Evolutionary conservation across 2,329 filamentous ascomycete genomes (phyloP), one percentile per base, ranked within the genome.

Genomic region (Delphinella strobiligena): DNA sequence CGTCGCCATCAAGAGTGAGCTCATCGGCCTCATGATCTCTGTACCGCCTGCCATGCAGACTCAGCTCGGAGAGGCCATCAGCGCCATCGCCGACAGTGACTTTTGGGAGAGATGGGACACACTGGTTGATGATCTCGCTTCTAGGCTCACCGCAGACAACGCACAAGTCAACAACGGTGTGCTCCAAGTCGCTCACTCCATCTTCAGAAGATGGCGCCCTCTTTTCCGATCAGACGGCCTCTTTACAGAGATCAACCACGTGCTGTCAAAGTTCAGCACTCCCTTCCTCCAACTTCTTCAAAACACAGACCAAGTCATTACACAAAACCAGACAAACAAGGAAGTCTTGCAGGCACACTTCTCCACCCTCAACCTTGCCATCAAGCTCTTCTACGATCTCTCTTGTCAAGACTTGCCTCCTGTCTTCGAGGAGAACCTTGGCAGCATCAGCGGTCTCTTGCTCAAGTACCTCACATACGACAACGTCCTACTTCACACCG

Each of bases 41-140:
- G 87, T 91, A 17, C 91, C 89, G 3, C 61, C 83, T 14, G 81
- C 78, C 44, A 82, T 98, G 48, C 93, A 96, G 64, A 78, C 85
- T 45, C 91, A 98, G 64, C 74, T 98, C 29, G 91, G 91, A 50
- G 91, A 96, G 58, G 88, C 91, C 46, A 93, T 96, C 61, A 95
- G 89, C 63, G 78, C 93, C 52, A 96, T 98, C 54, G 91, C 91
- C 45, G 89, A 96, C 63, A 96, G 88, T 50, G 91, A 98, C 61
- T 98, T 98, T 62, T 98, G 83, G 81, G 72, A 82, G 61, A 74
- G 82, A 54, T 98, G 91, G 91, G 83, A 96, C 55, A 94, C 88
- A n/a, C 71, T 98, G 44, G 88, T 93, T 38, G 76, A 83, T 74
- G 88, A 98, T 61, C 78, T 98, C 43, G 87, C 94, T 50, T 84